Percentiles rank a stretch among this genome's conserved stretches.
phyloP scores from a whole-genome alignment of 23 red algal species.

The Agarophyton chilense region DNA sequence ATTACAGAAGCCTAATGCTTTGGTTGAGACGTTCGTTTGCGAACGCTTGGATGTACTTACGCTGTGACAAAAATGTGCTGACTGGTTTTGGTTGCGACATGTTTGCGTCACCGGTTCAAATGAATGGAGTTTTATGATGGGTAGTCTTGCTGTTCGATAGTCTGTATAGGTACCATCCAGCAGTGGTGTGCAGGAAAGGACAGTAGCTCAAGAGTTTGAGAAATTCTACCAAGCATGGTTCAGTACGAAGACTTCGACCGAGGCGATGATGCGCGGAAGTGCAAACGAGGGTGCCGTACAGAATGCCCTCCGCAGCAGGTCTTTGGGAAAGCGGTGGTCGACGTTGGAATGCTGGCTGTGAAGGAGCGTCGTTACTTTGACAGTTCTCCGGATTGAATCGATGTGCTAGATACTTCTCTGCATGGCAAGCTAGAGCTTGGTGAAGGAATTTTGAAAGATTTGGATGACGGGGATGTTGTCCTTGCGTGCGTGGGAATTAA shows the following conservation, averaged over 20 bases:
- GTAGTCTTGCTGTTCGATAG: not conserved
- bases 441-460: too few species aligned
- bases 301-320: not conserved
- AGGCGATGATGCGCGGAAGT: constrained; percentile 25
- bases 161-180: not conserved
- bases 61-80: not conserved
- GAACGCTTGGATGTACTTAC: not conserved
- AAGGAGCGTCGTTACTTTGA: not conserved
- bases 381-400: not conserved
- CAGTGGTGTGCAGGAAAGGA: not conserved
- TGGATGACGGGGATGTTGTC: too few species aligned
- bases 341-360: not conserved
- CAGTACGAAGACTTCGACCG: constrained; percentile 14
- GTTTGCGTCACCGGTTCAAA: not conserved
- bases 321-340: not conserved
- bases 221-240: not conserved
- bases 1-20: not conserved
- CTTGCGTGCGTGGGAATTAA: constrained; percentile 22
- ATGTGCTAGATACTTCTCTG: too few species aligned
- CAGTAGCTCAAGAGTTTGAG: constrained; percentile 15
- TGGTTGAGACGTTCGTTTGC: not conserved
- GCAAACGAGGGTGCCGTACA: constrained; percentile 4
- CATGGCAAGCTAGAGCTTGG: too few species aligned
- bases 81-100: not conserved
- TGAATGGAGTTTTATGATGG: not conserved